Conservation (phyloP, 306 rosid genomes). For the Vachellia pachyceras region DNA sequence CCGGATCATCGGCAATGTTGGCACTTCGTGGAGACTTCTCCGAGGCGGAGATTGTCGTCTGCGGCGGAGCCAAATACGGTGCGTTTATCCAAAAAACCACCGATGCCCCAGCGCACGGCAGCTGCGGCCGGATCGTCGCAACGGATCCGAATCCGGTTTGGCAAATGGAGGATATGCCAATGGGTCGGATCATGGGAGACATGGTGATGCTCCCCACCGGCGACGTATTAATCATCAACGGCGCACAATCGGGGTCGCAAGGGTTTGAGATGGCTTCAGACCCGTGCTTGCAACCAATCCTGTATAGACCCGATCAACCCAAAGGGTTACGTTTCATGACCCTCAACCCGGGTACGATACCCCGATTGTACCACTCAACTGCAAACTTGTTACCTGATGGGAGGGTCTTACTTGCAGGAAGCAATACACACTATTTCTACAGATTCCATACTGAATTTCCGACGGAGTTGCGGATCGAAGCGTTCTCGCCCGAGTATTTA, state of each 20-base stretch:
- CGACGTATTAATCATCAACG: conserved; percentile 76
- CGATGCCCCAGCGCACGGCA: conserved; percentile 74
- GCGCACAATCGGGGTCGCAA: conserved; percentile 81
- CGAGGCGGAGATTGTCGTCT: conserved; percentile 61
- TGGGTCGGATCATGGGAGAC: conserved; percentile 86
- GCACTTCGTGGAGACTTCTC: conserved; percentile 59
- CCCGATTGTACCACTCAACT: conserved; percentile 82
- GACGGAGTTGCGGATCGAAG: conserved; percentile 74
- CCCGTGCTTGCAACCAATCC: conserved; percentile 76
- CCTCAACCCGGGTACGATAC: conserved; percentile 71
- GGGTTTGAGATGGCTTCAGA: conserved; percentile 71
- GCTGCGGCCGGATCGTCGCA: conserved; percentile 74
- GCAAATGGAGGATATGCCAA: conserved; percentile 87
- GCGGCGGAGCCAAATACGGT: conserved; percentile 90
- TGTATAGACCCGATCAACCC: conserved; percentile 75
- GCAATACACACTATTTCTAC: conserved; percentile 76
- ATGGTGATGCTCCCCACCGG: conserved; percentile 88
- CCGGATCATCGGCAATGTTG: conserved; percentile 84
- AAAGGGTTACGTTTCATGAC: conserved; percentile 83
- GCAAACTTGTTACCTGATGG: conserved; percentile 90
- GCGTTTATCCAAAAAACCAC: conserved; percentile 58
- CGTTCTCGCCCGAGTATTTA: conserved; percentile 86
- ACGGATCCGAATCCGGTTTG: conserved; percentile 62
- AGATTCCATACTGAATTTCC: conserved; percentile 61
- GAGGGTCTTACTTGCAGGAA: conserved; percentile 71